Percentiles rank a stretch among this genome's conserved stretches.
These are phyloP conservation scores for Sphagnum magellanicum DNA, from an alignment of 228 moss, liverwort and hornwort genomes.

Conservation along the genomic window DNA sequence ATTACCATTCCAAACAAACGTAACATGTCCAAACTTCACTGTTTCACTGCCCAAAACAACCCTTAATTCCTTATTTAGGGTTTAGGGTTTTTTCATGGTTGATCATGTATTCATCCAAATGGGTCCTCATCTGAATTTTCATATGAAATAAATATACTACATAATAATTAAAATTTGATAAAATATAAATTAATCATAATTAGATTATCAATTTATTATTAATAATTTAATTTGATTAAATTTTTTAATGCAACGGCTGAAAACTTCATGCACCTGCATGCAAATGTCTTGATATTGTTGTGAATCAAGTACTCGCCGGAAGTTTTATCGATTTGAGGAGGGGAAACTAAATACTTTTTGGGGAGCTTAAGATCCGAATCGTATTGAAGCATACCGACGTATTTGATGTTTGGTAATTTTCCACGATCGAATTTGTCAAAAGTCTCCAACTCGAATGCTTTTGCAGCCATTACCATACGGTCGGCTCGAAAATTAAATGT, in stretches of 20 bases:
- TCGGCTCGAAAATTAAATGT: conserved; percentile 91
- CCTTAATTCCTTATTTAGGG: background rate
- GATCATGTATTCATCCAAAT: too few species aligned
- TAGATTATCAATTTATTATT: background rate
- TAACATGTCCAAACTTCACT: conserved; percentile 94
- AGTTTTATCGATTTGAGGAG: conserved; percentile 81
- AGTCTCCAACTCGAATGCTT: conserved; percentile 64
- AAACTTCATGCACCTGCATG: conserved; percentile 59
- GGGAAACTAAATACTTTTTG: conserved; percentile 62
- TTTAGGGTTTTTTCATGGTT: background rate
- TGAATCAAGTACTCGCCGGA: conserved; percentile 84
- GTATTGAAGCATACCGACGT: conserved; percentile 85
- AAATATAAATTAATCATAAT: background rate
- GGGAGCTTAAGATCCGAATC: conserved; percentile 92
- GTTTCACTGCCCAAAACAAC: conserved; percentile 66
- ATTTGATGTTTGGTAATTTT: conserved; percentile 59
- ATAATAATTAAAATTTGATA: background rate
- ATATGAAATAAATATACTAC: background rate
- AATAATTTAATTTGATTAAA: background rate
- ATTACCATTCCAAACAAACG: conserved; percentile 98
- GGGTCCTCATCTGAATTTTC: too few species aligned
- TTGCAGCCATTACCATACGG: conserved; percentile 82
- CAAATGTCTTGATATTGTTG: conserved; percentile 72
- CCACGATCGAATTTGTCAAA: conserved; percentile 79
- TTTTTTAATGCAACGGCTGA: background rate